A percentile compares a stretch with the other conserved stretches of the same genome.
Evolutionary conservation across 495 filamentous ascomycete species (phyloP).

Genomic region (Aspergillus ostianus): DNA sequence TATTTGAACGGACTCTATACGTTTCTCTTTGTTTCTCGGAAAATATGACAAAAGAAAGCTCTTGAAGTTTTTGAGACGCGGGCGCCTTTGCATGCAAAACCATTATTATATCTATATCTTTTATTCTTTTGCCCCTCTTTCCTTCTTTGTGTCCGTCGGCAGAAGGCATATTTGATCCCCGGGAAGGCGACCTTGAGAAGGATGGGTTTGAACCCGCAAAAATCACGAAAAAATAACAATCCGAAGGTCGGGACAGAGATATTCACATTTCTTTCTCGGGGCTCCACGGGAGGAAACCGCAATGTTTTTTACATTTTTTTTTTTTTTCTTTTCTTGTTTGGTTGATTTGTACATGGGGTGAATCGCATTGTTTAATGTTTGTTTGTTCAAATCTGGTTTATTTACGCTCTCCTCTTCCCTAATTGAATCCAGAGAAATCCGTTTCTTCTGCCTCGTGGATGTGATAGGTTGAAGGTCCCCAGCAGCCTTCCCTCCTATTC

Average conservation of each 20-base stretch:
- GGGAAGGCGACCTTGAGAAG: slow-evolving; percentile 7
- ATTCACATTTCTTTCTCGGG: background rate
- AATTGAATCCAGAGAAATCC: background rate
- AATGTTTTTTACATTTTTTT: background rate
- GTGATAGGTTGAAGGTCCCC: background rate
- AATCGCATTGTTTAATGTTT: slow-evolving; percentile 41
- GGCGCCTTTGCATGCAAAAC: slow-evolving; percentile 42
- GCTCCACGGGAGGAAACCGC: background rate
- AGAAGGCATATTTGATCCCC: slow-evolving; percentile 18
- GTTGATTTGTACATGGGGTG: slow-evolving; percentile 42
- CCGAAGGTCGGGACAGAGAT: slow-evolving; percentile 26
- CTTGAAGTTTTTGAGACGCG: slow-evolving; percentile 30
- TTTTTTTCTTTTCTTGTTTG: slow-evolving; percentile 10
- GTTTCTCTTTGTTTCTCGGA: slow-evolving; percentile 27
- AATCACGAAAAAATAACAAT: slow-evolving; percentile 27
- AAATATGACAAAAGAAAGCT: slow-evolving; percentile 23
- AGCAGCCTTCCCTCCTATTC: background rate
- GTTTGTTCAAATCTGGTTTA: slow-evolving; percentile 12
- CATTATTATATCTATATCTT: slow-evolving; percentile 31
- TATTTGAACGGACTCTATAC: slow-evolving; percentile 34
- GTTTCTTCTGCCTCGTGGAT: slow-evolving; percentile 1
- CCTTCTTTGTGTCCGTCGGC: slow-evolving; percentile 19
- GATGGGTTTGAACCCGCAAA: background rate
- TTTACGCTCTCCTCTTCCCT: slow-evolving; percentile 3
- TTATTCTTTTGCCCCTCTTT: slow-evolving; percentile 19